These are phyloP conservation scores for Leccinum subtestaceum DNA, from an alignment of 768 basidiomycete genomes.

Conservation along the genomic window DNA sequence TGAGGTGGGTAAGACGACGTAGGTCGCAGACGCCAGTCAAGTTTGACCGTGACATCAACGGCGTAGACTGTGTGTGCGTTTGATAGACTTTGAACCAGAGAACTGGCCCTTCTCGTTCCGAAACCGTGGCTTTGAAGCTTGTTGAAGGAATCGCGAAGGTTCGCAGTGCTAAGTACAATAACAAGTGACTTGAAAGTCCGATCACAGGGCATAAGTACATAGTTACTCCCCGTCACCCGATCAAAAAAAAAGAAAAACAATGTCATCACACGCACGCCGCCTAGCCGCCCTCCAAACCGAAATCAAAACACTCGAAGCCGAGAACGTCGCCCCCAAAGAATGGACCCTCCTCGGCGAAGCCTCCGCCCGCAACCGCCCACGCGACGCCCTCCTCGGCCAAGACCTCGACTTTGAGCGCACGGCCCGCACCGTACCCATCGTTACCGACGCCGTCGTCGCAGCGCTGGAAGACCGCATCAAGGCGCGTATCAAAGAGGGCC, in stretches of 20 bases:
- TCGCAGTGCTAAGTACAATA: too few species aligned
- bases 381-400: constrained; percentile 89
- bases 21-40: background rate
- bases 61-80: too few species aligned
- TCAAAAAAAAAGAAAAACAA: background rate
- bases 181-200: too few species aligned
- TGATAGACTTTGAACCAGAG: too few species aligned
- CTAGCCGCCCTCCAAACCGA: constrained; percentile 70
- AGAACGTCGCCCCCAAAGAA: constrained; percentile 85
- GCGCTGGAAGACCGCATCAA: constrained; percentile 90
- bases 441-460: constrained; percentile 85
- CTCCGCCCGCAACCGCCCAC: constrained; percentile 73
- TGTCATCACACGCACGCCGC: constrained; percentile 63
- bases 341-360: constrained; percentile 96
- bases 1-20: background rate
- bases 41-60: too few species aligned
- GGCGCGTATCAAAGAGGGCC: constrained; percentile 75
- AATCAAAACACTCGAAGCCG: constrained; percentile 76
- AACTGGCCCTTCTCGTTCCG: too few species aligned
- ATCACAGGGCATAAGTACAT: too few species aligned
- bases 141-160: too few species aligned
- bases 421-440: constrained; percentile 79
- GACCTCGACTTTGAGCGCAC: constrained; percentile 94
- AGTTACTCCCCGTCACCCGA: too few species aligned
- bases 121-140: too few species aligned